Evolutionary conservation across 768 basidiomycete species (phyloP).

Genomic region (Termitomyces eurrhizus): DNA sequence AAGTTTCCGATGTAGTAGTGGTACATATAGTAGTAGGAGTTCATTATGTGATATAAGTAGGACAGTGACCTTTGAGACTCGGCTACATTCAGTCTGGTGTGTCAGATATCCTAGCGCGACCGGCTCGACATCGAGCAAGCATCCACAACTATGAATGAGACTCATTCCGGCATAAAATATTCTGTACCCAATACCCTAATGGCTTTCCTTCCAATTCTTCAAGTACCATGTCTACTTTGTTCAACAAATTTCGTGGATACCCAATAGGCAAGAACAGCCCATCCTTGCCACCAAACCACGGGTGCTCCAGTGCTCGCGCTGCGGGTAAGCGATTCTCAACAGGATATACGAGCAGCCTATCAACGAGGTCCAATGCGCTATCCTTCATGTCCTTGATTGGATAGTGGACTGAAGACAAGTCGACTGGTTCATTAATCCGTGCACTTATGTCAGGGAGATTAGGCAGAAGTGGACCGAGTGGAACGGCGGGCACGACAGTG

Average conservation of each 20-base stretch:
- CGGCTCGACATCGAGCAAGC: no score
- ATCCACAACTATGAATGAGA: not conserved
- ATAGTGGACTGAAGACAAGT: constrained; percentile 2
- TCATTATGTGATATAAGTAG: no score
- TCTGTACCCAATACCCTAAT: constrained; percentile 12
- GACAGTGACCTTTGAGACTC: no score
- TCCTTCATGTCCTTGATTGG: constrained; percentile 7
- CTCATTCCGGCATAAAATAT: not conserved
- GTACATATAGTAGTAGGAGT: no score
- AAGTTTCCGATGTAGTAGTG: no score
- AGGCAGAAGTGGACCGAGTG: constrained; percentile 52
- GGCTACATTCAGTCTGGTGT: not conserved
- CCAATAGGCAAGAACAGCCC: constrained; percentile 41
- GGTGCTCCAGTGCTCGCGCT: constrained; percentile 48
- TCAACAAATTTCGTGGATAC: constrained; percentile 17
- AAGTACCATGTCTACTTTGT: constrained; percentile 4
- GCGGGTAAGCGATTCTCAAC: constrained; percentile 46
- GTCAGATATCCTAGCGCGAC: not conserved
- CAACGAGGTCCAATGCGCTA: constrained; percentile 51
- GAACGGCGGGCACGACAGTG: constrained; percentile 42
- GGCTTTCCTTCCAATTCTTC: constrained; percentile 25
- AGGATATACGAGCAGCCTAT: constrained; percentile 58
- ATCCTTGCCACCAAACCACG: constrained; percentile 42
- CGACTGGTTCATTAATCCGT: not conserved
- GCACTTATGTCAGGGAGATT: constrained; percentile 43